Percentiles rank a stretch among this genome's conserved stretches.
These are phyloP conservation scores for Acanthamoeba triangularis DNA, from an alignment of 208 protist species.

Conservation along the genomic window DNA sequence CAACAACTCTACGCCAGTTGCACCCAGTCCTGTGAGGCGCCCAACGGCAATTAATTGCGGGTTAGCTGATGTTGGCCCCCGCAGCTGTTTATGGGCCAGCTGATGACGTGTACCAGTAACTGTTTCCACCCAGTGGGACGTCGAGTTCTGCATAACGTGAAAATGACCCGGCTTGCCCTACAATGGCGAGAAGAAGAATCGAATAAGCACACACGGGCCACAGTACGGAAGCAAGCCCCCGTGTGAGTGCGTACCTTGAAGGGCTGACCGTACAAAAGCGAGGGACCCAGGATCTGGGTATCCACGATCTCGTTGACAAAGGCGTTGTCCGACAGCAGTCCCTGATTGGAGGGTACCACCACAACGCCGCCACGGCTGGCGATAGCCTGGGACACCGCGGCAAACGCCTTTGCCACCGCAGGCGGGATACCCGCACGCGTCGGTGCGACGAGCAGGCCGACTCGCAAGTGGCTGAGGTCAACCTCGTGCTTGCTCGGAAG, in stretches of 20 bases:
- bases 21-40: neutral
- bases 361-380: neutral
- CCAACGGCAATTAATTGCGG: too few relatives aligned
- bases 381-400: constrained; percentile 5
- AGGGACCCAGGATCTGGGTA: constrained; percentile 27
- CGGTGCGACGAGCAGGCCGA: neutral
- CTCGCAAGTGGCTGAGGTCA: neutral
- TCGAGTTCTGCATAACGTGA: constrained; percentile 23
- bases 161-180: constrained; percentile 39
- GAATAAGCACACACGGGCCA: too few relatives aligned
- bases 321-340: neutral
- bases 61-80: too few relatives aligned
- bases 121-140: constrained; percentile 33
- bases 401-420: neutral
- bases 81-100: too few relatives aligned
- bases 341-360: neutral
- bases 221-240: too few relatives aligned
- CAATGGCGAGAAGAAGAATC: neutral
- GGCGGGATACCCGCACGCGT: neutral
- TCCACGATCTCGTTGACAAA: constrained; percentile 56
- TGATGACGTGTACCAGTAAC: too few relatives aligned
- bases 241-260: constrained; percentile 21
- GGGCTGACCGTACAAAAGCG: neutral
- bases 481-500: neutral
- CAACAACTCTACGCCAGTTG: constrained; percentile 2